Evolutionary conservation across 805 yeast species (phyloP).

Genomic region (Candida silvatica): DNA sequence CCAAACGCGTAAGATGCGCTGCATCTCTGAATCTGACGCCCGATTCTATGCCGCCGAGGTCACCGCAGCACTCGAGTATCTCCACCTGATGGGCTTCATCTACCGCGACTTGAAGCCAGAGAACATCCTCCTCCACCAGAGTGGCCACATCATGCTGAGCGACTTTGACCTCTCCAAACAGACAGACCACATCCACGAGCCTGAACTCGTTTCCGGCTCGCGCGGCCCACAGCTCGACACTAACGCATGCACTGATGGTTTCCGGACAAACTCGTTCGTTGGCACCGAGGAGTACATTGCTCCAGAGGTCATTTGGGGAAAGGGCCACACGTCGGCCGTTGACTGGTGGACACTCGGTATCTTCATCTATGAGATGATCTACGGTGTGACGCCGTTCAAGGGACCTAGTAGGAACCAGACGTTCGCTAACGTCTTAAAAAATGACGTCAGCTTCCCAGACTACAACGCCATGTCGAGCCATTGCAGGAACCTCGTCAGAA

Average conservation of each 20-base stretch:
- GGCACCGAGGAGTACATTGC: constrained; percentile 99
- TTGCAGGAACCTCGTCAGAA: constrained; percentile 75
- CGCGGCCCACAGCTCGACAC: constrained; percentile 73
- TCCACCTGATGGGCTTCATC: constrained; percentile 95
- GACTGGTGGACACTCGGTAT: constrained; percentile 99
- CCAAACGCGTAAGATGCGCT: constrained; percentile 82
- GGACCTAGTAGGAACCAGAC: constrained; percentile 86
- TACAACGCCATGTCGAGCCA: constrained; percentile 46
- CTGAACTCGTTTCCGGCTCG: constrained; percentile 45
- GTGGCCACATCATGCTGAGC: constrained; percentile 96
- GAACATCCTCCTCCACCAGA: constrained; percentile 85
- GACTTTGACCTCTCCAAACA: constrained; percentile 95
- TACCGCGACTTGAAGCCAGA: constrained; percentile 97
- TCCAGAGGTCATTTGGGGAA: constrained; percentile 94
- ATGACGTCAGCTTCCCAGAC: constrained; percentile 76
- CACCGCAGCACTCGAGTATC: constrained; percentile 90
- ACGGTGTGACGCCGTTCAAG: constrained; percentile 94
- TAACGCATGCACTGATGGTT: constrained; percentile 90
- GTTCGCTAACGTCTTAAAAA: constrained; percentile 77
- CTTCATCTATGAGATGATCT: constrained; percentile 86
- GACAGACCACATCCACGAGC: constrained; percentile 66
- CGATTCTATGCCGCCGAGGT: constrained; percentile 94
- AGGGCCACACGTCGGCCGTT: constrained; percentile 96
- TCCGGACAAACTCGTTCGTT: constrained; percentile 94
- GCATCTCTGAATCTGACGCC: constrained; percentile 84